Base-by-base conservation (phyloP, 2,329 filamentous ascomycete species). In the Microsporum canis region DNA sequence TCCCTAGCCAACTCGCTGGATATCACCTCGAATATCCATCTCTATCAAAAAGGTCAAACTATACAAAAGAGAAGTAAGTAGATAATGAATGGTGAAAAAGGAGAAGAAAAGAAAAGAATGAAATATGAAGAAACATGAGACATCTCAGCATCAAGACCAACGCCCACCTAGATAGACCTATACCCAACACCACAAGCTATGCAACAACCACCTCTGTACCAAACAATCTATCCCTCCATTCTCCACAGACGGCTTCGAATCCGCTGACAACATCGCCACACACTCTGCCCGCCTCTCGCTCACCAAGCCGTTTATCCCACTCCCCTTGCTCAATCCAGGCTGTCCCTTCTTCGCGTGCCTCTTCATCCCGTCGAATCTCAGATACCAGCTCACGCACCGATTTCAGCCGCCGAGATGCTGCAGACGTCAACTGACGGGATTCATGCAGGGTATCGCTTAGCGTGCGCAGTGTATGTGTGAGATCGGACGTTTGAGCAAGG, bases 371-470 rank as follows among this genome's bases (percentile, higher is more conserved):
- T 65, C 86, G 83, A 78, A 96, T 86, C 68, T 96, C 92, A 1
- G 86, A 84, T 1, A 97, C 87, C 63, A 95, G 84, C 71, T 95
- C 91, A 67, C 87, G 88, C 5, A 89, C 91, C 39, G 85, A 88
- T 66, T 88, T 87, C 58, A 99, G 77, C 51, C 90, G 83, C 60
- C 94, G 81, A 1, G 87, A 86, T 1, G 92, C 94, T 7, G 88
- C 87, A 2, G 85, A 88, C 0, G 89, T 94, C 0, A 89, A 88
- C 74, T 97, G 92, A 10, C 90, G 86, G 36, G 88, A 91, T 87
- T 97, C 96, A 74, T 97, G 92, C 38, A 99, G 80, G 2, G 89
- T 91, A 72, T 99, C 94, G 5, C 89, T 90, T 3, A 99, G 80
- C 66, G 90, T 88, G 67, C 89, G 90, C 55, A 99, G 82, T 5